Evolutionary conservation across 768 basidiomycete species (phyloP).

Genomic region (Russula emetica): DNA sequence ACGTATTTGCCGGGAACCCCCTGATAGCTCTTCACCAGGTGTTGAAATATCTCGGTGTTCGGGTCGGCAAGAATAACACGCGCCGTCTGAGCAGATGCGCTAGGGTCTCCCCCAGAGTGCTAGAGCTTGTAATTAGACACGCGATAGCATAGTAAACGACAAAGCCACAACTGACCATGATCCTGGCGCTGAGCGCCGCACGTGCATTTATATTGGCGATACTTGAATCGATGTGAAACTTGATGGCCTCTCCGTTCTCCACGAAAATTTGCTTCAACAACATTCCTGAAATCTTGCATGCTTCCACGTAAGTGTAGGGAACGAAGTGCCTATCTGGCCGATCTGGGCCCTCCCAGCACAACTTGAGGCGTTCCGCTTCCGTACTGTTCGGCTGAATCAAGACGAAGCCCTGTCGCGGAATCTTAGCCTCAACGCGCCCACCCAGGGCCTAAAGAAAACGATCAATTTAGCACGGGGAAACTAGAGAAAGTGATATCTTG

Average conservation of each 20-base stretch:
- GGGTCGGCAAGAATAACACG: constrained; percentile 78
- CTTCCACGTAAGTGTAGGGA: constrained; percentile 76
- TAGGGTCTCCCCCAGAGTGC: constrained; percentile 80
- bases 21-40: constrained; percentile 69
- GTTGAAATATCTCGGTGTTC: constrained; percentile 69
- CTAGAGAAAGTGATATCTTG: not conserved
- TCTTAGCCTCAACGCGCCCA: constrained; percentile 72
- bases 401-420: constrained; percentile 71
- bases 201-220: constrained; percentile 76
- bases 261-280: constrained; percentile 72
- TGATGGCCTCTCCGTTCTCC: constrained; percentile 58
- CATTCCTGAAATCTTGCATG: constrained; percentile 77
- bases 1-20: constrained; percentile 67
- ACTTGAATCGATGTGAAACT: constrained; percentile 77
- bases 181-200: constrained; percentile 59
- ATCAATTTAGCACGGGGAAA: constrained; percentile 3
- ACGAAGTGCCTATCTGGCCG: constrained; percentile 75
- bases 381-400: constrained; percentile 62
- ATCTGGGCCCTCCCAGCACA: constrained; percentile 66
- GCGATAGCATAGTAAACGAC: not conserved
- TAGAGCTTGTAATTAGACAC: constrained; percentile 30
- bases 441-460: constrained; percentile 53
- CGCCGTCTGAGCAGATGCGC: constrained; percentile 64
- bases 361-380: constrained; percentile 70
- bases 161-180: constrained; percentile 48